Evolutionary conservation across 305 asterid genomes (phyloP).

Genomic region (Fraxinus angustifolia): DNA sequence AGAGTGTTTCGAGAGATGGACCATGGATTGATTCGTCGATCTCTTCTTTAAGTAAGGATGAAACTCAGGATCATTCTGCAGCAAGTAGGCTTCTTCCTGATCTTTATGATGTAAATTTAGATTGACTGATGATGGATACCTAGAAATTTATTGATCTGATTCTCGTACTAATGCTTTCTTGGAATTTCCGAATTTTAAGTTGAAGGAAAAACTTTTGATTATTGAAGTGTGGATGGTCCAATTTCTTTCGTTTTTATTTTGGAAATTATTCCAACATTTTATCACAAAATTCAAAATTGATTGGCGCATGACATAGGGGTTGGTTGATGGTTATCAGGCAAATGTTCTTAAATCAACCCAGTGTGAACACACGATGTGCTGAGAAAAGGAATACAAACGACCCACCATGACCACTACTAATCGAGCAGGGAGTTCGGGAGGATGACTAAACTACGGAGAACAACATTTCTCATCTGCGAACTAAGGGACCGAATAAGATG

Average conservation of each 20-base stretch:
- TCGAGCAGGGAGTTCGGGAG: background rate
- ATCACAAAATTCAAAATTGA: background rate
- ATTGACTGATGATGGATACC: background rate
- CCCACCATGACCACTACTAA: background rate
- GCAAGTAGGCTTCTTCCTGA: conserved; percentile 39
- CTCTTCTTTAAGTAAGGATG: conserved; percentile 41
- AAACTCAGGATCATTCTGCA: conserved; percentile 28
- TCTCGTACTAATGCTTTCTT: background rate
- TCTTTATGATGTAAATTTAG: conserved; percentile 16
- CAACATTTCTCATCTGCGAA: background rate
- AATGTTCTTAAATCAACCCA: background rate
- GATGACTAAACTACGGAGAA: background rate
- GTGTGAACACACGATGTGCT: background rate
- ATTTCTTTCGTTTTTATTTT: background rate
- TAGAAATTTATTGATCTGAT: background rate
- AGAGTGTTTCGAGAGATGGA: conserved; percentile 49
- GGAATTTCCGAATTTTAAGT: background rate
- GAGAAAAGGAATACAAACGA: background rate
- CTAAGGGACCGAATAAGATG: background rate
- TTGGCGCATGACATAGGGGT: background rate
- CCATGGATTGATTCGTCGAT: conserved; percentile 73
- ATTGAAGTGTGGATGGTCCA: background rate
- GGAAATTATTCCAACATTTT: background rate
- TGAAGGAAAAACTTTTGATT: background rate
- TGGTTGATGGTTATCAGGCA: background rate